Evolutionary conservation across 176 grass and related monocot species (phyloP).

Genomic region (Avena eriantha): DNA sequence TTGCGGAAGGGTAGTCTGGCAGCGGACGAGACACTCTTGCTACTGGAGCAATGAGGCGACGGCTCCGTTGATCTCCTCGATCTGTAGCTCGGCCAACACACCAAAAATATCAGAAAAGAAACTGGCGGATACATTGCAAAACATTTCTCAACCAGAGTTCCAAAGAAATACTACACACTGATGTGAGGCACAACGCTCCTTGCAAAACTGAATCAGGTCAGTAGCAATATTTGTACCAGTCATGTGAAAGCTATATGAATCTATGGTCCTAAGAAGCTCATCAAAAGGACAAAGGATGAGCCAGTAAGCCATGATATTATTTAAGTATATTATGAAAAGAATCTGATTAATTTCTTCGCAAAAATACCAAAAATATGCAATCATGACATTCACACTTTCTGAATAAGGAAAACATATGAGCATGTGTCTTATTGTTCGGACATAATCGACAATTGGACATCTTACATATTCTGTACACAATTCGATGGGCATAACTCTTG

Average conservation of each 20-base stretch:
- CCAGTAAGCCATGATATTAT: background rate
- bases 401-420: slow-evolving; percentile 7
- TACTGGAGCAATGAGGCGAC: too few relatives aligned
- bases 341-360: background rate
- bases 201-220: slow-evolving; percentile 44
- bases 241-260: slow-evolving; percentile 24
- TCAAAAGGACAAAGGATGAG: background rate
- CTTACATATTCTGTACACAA: slow-evolving; percentile 4
- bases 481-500: background rate
- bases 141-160: slow-evolving; percentile 56
- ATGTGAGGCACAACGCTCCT: slow-evolving; percentile 52
- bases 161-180: slow-evolving; percentile 59
- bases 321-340: background rate
- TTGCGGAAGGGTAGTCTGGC: too few relatives aligned
- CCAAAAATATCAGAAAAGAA: too few relatives aligned
- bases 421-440: background rate
- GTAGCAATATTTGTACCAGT: slow-evolving; percentile 22
- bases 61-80: too few relatives aligned
- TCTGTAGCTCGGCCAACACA: too few relatives aligned
- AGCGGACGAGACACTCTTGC: too few relatives aligned
- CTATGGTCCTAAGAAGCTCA: background rate
- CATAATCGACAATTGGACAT: background rate
- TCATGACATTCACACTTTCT: background rate
- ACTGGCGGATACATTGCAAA: too few relatives aligned
- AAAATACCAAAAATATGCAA: background rate